Conservation (phyloP, 441 rosid genomes). For the Brassica hybrid region DNA sequence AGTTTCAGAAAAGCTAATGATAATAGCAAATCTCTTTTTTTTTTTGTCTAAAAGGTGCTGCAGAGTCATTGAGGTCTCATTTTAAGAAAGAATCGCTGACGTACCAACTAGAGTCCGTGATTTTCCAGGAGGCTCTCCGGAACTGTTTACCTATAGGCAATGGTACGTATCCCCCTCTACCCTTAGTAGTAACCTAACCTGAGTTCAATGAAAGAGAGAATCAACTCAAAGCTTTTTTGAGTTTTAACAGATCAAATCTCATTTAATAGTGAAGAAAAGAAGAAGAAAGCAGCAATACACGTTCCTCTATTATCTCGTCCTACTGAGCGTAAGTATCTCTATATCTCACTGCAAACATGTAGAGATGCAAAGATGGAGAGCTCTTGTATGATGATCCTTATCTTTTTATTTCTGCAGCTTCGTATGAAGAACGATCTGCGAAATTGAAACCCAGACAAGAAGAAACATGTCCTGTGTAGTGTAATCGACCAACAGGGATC, state of each 20-base stretch:
- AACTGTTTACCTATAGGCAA: slow-evolving; percentile 53
- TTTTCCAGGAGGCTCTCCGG: slow-evolving; percentile 70
- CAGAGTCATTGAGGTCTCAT: slow-evolving; percentile 62
- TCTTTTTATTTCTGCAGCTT: slow-evolving; percentile 49
- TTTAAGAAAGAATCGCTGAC: slow-evolving; percentile 62
- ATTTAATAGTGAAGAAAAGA: slow-evolving; percentile 31
- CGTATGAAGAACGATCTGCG: slow-evolving; percentile 72
- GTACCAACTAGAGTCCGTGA: slow-evolving; percentile 74
- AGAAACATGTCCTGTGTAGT: slow-evolving; percentile 29
- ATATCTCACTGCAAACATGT: slow-evolving; percentile 22
- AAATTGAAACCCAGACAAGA: slow-evolving; percentile 46
- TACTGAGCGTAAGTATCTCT: slow-evolving; percentile 75
- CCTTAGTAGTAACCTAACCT: slow-evolving; percentile 6
- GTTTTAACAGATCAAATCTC: slow-evolving; percentile 48
- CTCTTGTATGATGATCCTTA: slow-evolving; percentile 11
- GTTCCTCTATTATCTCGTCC: slow-evolving; percentile 72
- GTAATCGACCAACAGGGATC: background rate
- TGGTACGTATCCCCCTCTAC: slow-evolving; percentile 43
- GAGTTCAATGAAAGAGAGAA: slow-evolving; percentile 8
- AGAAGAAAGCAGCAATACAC: slow-evolving; percentile 57
- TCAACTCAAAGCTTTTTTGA: background rate
- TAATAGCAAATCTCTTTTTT: background rate
- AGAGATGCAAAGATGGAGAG: background rate
- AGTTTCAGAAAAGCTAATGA: slow-evolving; percentile 3
- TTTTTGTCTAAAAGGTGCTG: slow-evolving; percentile 51